Conservation (phyloP, 192 early-diverging fungal species). For the Entophlyctis luteolus region DNA sequence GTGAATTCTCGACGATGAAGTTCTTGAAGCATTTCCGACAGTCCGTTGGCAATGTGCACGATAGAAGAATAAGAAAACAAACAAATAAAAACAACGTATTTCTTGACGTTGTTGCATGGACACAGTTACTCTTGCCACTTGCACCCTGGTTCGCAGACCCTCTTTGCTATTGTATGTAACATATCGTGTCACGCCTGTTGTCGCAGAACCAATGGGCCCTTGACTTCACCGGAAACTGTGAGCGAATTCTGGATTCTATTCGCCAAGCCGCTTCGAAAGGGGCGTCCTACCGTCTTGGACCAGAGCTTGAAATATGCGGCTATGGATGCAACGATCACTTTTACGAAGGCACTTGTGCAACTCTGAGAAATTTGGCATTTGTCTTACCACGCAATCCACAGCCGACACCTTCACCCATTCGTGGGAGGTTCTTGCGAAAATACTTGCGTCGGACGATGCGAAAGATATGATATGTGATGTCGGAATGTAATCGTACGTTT, state of each 20-base stretch:
- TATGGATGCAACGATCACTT: constrained; percentile 99
- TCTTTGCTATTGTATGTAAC: not conserved
- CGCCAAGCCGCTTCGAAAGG: constrained; percentile 72
- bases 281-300: constrained; percentile 82
- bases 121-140: constrained; percentile 72
- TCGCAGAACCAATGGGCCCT: constrained; percentile 77
- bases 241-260: constrained; percentile 82
- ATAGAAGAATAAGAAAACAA: too few species aligned
- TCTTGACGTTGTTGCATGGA: too few species aligned
- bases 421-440: constrained; percentile 81
- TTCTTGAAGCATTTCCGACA: too few species aligned
- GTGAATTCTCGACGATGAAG: too few species aligned
- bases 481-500: constrained; percentile 69
- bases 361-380: not conserved
- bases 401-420: constrained; percentile 91
- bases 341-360: constrained; percentile 69
- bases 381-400: constrained; percentile 26
- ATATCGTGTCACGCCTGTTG: not conserved
- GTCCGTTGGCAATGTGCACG: too few species aligned
- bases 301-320: constrained; percentile 94
- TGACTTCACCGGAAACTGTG: constrained; percentile 91
- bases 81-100: too few species aligned
- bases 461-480: constrained; percentile 86
- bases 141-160: constrained; percentile 50
- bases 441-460: constrained; percentile 62